Conservation (phyloP, 1,139 yeast species). For the Candida pseudoviswanathii region DNA sequence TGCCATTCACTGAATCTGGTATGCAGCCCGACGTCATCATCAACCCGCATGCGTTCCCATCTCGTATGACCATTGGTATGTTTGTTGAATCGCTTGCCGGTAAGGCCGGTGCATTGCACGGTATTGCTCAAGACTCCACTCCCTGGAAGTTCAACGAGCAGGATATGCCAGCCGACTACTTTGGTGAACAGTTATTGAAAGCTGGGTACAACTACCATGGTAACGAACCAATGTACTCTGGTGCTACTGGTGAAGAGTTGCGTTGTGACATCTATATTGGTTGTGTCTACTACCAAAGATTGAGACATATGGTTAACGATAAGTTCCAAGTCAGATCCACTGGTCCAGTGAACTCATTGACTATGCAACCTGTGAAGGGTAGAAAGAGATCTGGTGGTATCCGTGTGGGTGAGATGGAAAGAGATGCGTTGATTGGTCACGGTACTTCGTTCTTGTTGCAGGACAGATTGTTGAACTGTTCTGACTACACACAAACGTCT, state of each 20-base stretch:
- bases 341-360: slow-evolving; percentile 94
- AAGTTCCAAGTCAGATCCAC: slow-evolving; percentile 99
- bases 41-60: slow-evolving; percentile 99
- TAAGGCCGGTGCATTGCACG: slow-evolving; percentile 97
- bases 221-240: slow-evolving; percentile 98
- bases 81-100: slow-evolving; percentile 98
- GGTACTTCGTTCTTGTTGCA: slow-evolving; percentile 97
- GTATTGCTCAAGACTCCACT: slow-evolving; percentile 95
- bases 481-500: slow-evolving; percentile 91
- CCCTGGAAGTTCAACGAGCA: slow-evolving; percentile 93
- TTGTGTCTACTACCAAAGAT: slow-evolving; percentile 94
- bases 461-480: slow-evolving; percentile 92
- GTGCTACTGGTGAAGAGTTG: slow-evolving; percentile 97
- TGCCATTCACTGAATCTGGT: slow-evolving; percentile 97
- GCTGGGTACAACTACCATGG: slow-evolving; percentile 98
- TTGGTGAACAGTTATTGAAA: slow-evolving; percentile 84
- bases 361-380: slow-evolving; percentile 99
- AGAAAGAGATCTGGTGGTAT: slow-evolving; percentile 99
- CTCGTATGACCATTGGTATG: slow-evolving; percentile 99
- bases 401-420: slow-evolving; percentile 99
- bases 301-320: slow-evolving; percentile 99
- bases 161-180: slow-evolving; percentile 96
- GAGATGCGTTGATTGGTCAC: slow-evolving; percentile 98
- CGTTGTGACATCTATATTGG: slow-evolving; percentile 96
- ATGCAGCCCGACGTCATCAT: slow-evolving; percentile 97